Evolutionary conservation across 495 filamentous ascomycete genomes (phyloP).

Genomic region (Neurospora sp.): DNA sequence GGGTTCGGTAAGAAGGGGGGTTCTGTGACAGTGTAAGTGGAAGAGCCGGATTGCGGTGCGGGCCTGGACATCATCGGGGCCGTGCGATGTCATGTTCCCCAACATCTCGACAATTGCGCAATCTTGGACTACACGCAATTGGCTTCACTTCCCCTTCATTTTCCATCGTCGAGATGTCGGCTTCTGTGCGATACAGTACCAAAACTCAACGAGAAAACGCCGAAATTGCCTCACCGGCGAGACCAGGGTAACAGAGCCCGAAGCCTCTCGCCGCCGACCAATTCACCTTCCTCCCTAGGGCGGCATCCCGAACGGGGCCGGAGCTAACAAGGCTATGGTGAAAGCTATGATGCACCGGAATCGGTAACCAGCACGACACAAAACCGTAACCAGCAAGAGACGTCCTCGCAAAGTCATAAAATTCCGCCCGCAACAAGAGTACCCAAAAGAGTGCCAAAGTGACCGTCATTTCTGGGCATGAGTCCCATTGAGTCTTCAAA

Average conservation of each 20-base stretch:
- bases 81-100: neutral
- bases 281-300: neutral
- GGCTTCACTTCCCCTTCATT: neutral
- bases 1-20: neutral
- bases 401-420: no score
- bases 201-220: neutral
- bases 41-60: neutral
- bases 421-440: no score
- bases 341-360: neutral
- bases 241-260: neutral
- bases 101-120: neutral
- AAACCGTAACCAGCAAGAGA: no score
- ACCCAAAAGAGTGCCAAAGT: no score
- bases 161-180: neutral
- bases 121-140: neutral
- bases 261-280: neutral
- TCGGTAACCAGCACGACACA: no score
- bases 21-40: neutral
- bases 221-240: neutral
- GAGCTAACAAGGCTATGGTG: neutral
- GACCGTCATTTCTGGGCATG: no score
- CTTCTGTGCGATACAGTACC: neutral
- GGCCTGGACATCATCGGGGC: neutral
- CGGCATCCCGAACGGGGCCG: neutral
- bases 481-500: no score